phyloP scores from a whole-genome alignment of 345 rosid genomes.

The Rhodamnia rubescens region DNA sequence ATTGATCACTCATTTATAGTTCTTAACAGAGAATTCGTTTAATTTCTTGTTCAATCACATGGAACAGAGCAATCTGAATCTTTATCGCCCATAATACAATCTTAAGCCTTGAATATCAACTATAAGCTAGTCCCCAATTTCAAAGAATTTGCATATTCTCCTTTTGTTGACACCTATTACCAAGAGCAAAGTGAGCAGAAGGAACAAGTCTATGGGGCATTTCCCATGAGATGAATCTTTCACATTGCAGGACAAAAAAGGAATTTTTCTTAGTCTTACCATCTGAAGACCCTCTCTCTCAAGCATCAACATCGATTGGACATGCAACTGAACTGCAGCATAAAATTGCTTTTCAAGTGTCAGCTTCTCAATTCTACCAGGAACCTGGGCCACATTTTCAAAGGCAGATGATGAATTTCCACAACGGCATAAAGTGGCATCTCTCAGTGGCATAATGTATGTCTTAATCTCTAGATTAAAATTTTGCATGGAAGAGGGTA shows the following conservation, averaged over 20 bases:
- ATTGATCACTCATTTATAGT: not conserved
- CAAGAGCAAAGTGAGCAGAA: not conserved
- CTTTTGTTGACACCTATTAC: not conserved
- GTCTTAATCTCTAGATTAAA: not conserved
- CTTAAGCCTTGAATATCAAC: not conserved
- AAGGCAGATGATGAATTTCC: not conserved
- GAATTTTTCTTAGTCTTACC: constrained; percentile 19
- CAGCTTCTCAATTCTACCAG: constrained; percentile 82
- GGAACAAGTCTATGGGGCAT: not conserved
- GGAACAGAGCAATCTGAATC: not conserved
- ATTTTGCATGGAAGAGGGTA: not conserved
- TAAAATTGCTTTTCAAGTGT: constrained; percentile 80
- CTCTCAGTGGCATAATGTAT: not conserved
- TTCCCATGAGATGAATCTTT: not conserved
- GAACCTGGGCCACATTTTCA: constrained; percentile 42
- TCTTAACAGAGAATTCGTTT: not conserved
- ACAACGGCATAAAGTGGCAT: not conserved
- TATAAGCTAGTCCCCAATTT: not conserved
- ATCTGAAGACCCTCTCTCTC: constrained; percentile 97
- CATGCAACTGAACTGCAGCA: constrained; percentile 83
- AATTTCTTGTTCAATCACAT: not conserved
- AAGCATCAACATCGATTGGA: constrained; percentile 81
- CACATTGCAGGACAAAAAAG: not conserved
- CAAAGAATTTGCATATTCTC: not conserved
- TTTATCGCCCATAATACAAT: not conserved